Base-by-base conservation (phyloP, 2,329 filamentous ascomycete genomes). In the Ophiostoma sp. region DNA sequence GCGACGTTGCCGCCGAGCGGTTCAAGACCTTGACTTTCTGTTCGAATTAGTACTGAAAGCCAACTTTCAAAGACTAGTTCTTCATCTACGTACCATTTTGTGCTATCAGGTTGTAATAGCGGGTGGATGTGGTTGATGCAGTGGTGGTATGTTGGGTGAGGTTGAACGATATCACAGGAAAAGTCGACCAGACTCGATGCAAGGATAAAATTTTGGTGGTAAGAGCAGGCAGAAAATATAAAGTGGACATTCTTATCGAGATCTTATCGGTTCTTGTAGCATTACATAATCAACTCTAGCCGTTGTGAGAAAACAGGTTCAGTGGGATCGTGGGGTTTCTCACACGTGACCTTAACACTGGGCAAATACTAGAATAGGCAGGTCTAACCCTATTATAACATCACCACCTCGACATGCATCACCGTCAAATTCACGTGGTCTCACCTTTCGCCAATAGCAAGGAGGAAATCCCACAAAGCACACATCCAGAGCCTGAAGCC, bases 1-100 rank as follows among this genome's bases (percentile, higher is more conserved):
- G 68, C 60, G 71, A 69, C 66, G 72, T 52, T 16, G 68, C 68
- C 45, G 70, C 62, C 41, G 71, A 55, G 11, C 72, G 71, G 55
- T 66, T 72, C 38, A 73, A 52, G 1, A 72, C 70, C 55, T 73
- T 71, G 69, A 73, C 65, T 66, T 73, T 73, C 72, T 73, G 62
- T n/a, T 18, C 16, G 16, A 38, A 55, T 67, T 67, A 62, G 52
- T 9, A 42, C 5, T 27, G 60, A 63, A 42, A 3, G 18, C 7
- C 6, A 11, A 11, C 5, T 40, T 16, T 18, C 5, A 3, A 12
- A 27, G 52, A 11, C 5, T 1, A 38, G 52, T 11, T 8, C 9
- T 18, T 52, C 6, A 5, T 5, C 5, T 52, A 9, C 55, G 7
- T 60, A 60, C 55, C 55, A 60, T 60, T 60, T 36, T 60, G 18